Evolutionary conservation across 495 filamentous ascomycete genomes (phyloP), one percentile per base, ranked within the genome.

Genomic region (Mycothermus thermophilus): DNA sequence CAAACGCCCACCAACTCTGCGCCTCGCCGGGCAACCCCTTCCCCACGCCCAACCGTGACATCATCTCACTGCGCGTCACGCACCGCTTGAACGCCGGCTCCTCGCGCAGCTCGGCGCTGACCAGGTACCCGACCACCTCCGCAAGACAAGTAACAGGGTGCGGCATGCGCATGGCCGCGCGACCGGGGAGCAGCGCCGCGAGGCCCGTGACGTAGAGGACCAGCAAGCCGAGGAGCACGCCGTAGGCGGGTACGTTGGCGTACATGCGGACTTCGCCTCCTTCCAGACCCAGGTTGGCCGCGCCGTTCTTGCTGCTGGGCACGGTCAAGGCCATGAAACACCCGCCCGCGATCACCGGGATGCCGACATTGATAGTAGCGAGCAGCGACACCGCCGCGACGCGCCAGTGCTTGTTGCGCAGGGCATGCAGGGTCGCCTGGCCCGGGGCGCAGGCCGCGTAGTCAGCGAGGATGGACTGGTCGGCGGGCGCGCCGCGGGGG

Each of bases 311-410:
- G n/a, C n/a, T n/a, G 9, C 10, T 3, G 6, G 57, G 27, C 71
- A 68, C 19, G 38, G 73, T 85, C 34, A 90, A 69, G 0, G 84
- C 78, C 58, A 86, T 77, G 59, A 93, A 92, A 18, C 80, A 54
- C 7, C 83, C 86, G 13, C 84, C 84, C 0, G 69, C 75, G 12
- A 93, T 66, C 35, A 87, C 65, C 8, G 86, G 85, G 21, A 93
- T 52, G 3, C 76, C 62, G 26, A 74, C 50, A 24, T 77, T 78
- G 11, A 81, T 26, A 2, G 77, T 46, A 27, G 79, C 69, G 35
- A 82, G 59, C 6, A 83, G 52, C 0, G 77, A 80, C 34, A 85
- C 55, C 51, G 64, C 67, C 11, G 83, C 81, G 0, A 85, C 66
- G 42, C 76, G 75, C 57, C 62, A 84, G 52, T 93, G 80, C 13